Evolutionary conservation across 306 rosid genomes (phyloP).

Genomic region (Citrullus colocynthis): DNA sequence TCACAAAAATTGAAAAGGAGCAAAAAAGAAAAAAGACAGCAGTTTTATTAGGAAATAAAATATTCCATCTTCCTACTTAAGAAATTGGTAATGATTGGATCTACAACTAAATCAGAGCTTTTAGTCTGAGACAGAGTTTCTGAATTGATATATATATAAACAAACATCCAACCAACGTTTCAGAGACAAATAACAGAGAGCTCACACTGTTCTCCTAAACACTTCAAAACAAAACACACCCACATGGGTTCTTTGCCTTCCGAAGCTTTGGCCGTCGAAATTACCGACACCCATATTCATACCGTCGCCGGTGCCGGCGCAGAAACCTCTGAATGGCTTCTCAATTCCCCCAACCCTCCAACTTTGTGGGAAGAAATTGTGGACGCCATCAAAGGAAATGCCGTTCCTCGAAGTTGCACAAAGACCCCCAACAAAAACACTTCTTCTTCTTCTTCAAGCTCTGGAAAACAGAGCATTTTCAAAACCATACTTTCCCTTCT

Average conservation of each 20-base stretch:
- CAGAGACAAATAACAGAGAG: not conserved
- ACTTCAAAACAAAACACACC: not conserved
- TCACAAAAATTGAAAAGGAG: no score
- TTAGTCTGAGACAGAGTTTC: not conserved
- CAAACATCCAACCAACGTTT: not conserved
- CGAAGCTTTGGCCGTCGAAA: not conserved
- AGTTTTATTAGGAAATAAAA: no score
- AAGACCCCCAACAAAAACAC: not conserved
- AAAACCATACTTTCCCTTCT: conserved; percentile 15
- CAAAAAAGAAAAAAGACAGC: no score
- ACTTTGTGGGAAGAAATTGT: conserved; percentile 16
- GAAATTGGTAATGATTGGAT: no score
- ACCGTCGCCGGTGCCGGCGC: not conserved
- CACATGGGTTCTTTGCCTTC: conserved; percentile 8
- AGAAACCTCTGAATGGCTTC: not conserved
- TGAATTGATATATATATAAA: not conserved
- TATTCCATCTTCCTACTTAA: no score
- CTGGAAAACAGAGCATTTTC: conserved; percentile 14
- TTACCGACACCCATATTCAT: not conserved
- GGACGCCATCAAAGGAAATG: conserved; percentile 18
- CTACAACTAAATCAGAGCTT: no score
- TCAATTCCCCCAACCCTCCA: conserved; percentile 11
- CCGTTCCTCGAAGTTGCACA: conserved; percentile 18
- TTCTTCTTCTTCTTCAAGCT: not conserved
- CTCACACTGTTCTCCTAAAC: not conserved